Evolutionary conservation across 2,329 filamentous ascomycete genomes (phyloP), one percentile per base, ranked within the genome.

Genomic region (Hyphodiscus sp.): DNA sequence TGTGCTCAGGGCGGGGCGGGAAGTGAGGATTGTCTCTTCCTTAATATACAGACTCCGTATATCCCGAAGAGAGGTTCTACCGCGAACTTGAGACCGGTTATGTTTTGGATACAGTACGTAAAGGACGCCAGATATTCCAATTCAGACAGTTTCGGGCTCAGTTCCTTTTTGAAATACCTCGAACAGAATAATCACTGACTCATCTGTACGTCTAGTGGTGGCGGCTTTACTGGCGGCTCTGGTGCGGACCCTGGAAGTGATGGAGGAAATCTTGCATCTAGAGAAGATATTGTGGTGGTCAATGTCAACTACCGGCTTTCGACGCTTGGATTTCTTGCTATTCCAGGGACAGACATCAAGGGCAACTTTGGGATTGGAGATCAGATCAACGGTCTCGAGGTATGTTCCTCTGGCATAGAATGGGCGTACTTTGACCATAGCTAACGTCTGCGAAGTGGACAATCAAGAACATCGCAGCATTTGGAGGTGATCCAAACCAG

Each of bases 321-420:
- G 3, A 65, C 61, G 13, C 45, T 65, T 23, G 64, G 64, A 10
- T 66, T 66, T 55, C 64, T 81, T 0, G 77, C 78, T 5, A 69
- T 79, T 23, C 72, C 76, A 4, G 76, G 75, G n/a, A 76, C 75
- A 0, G 65, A 73, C 20, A 71, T 78, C 19, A 77, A 69, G 10
- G 77, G 76, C 0, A 80, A 80, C 57, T 79, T 71, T 57, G 77
- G 77, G 2, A 73, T 80, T 47, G 71, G 69, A 7, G 77, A 81
- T 54, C 76, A 79, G 57, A 69, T 76, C 13, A 73, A 71, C 8
- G 77, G 76, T 1, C 65, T 81, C 20, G 60, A 71, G 58, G 68
- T 70, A 53, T 56, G 55, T 44, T n/a, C 10, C 18, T 11, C 8
- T 13, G 9, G 2, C 20, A 10, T n/a, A 20, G 2, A 13, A 16